phyloP scores from a whole-genome alignment of 2,329 filamentous ascomycete species.

The Ceratocystis huliohia region DNA sequence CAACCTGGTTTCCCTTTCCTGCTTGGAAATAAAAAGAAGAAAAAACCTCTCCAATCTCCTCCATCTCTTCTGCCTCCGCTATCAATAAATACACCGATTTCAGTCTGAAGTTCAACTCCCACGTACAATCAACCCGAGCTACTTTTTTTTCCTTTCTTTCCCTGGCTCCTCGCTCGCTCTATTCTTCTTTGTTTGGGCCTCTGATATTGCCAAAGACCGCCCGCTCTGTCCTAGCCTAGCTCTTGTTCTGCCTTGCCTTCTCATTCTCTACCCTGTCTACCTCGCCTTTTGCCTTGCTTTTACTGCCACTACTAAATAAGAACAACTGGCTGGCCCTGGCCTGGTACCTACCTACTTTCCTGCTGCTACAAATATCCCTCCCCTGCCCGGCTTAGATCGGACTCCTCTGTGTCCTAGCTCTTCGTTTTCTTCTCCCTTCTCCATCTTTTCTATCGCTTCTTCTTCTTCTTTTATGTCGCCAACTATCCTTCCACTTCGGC shows the following conservation, averaged over 20 bases:
- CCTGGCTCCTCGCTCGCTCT: background rate
- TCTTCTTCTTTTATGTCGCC: background rate
- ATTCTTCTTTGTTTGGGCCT: background rate
- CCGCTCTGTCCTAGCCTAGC: background rate
- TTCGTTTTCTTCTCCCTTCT: background rate
- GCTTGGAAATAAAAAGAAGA: too few species aligned
- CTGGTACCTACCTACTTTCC: background rate
- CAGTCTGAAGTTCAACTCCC: too few species aligned
- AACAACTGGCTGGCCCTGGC: background rate
- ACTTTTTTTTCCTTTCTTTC: background rate
- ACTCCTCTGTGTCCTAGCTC: background rate
- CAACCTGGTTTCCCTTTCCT: too few species aligned
- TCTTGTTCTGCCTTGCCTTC: background rate
- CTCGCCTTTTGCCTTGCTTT: background rate
- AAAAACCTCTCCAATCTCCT: too few species aligned
- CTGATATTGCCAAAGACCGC: background rate
- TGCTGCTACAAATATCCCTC: background rate
- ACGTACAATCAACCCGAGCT: too few species aligned
- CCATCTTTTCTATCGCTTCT: background rate
- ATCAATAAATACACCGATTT: too few species aligned
- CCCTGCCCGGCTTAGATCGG: background rate
- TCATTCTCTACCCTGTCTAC: background rate
- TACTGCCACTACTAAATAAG: slow-evolving; percentile 3
- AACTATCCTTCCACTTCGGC: background rate
- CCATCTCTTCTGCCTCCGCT: too few species aligned